These are phyloP conservation scores for Leptodermis oblonga DNA, from an alignment of 257 asterid genomes.

Conservation along the genomic window DNA sequence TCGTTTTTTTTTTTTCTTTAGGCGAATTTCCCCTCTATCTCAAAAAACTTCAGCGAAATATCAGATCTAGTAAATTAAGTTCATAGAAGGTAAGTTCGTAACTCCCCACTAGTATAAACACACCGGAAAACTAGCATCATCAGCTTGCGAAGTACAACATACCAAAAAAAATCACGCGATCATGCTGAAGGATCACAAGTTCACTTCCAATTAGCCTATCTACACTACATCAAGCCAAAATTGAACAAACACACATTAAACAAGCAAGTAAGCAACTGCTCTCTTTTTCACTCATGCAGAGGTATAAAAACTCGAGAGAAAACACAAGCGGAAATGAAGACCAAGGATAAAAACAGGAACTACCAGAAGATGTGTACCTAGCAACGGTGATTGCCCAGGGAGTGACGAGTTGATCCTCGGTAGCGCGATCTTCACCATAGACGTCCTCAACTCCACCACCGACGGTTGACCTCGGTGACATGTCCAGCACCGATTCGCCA, in stretches of 20 bases:
- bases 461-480: slow-evolving; percentile 67
- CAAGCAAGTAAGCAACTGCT: background rate
- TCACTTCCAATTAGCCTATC: background rate
- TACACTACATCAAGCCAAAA: background rate
- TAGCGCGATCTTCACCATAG: slow-evolving; percentile 87
- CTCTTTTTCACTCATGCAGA: background rate
- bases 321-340: background rate
- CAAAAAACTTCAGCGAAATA: background rate
- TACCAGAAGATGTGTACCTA: slow-evolving; percentile 32
- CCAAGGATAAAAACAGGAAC: too few relatives aligned
- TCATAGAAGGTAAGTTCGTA: background rate
- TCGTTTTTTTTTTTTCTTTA: background rate
- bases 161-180: background rate
- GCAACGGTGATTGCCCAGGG: slow-evolving; percentile 79
- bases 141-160: background rate
- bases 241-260: background rate
- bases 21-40: background rate
- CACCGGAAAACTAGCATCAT: background rate
- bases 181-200: background rate
- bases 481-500: slow-evolving; percentile 69
- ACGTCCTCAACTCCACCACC: slow-evolving; percentile 86
- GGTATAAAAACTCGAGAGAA: background rate
- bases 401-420: slow-evolving; percentile 73
- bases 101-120: background rate
- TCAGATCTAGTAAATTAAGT: slow-evolving; percentile 8